phyloP scores from a whole-genome alignment of 257 asterid species.

The Lithospermum erythrorhizon region DNA sequence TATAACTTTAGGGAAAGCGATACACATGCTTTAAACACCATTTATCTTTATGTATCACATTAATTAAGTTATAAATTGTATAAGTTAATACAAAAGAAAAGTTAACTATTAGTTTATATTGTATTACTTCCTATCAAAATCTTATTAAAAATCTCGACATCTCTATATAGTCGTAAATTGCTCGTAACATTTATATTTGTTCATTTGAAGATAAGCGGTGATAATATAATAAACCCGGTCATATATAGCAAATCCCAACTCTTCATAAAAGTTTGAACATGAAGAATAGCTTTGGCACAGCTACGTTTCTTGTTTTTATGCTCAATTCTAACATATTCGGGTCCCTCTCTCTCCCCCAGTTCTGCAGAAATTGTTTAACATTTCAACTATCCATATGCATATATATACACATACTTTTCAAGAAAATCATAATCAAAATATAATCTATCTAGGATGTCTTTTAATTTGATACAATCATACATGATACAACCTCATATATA shows the following conservation, averaged over 20 bases:
- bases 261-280: conserved; percentile 25
- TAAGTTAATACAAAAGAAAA: no score
- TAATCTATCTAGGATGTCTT: background rate
- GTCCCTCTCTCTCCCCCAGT: conserved; percentile 24
- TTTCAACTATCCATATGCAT: conserved; percentile 22
- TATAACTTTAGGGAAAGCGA: no score
- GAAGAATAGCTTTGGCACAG: conserved; percentile 60
- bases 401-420: background rate
- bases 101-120: no score
- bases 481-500: background rate
- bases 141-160: no score
- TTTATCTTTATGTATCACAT: no score
- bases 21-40: no score
- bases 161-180: no score
- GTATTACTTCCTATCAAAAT: no score
- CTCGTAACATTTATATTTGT: no score
- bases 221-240: background rate
- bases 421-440: background rate
- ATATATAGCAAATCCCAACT: conserved; percentile 1
- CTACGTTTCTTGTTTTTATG: conserved; percentile 47
- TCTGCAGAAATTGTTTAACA: conserved; percentile 31
- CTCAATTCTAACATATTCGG: conserved; percentile 34
- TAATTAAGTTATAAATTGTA: no score
- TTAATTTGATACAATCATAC: background rate
- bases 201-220: conserved; percentile 1